Evolutionary conservation across 371 early-diverging fungal species (phyloP), one percentile per base, ranked within the genome.

Genomic region (Smittium culicis): DNA sequence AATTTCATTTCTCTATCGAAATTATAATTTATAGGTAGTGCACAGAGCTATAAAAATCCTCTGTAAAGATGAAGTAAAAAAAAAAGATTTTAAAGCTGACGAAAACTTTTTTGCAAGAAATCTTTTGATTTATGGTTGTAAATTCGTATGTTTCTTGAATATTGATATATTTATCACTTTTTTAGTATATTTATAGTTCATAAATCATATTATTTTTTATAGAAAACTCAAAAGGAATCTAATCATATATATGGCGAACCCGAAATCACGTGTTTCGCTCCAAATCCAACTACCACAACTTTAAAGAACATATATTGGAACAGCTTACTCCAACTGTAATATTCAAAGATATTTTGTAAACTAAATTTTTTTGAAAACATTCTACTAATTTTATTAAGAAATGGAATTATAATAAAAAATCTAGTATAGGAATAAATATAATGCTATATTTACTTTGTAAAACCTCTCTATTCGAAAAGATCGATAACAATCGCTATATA

Each of bases 391-490:
- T n/a, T n/a, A n/a, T n/a, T n/a, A n/a, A n/a, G n/a, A n/a, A n/a
- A n/a, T n/a, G n/a, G n/a, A n/a, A n/a, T n/a, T n/a, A n/a, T n/a
- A n/a, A n/a, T n/a, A n/a, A 45, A 45, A 45, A 45, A 11, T 5
- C n/a, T 33, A 63, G 63, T 30, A 32, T 63, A 34, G 63, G 63
- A 14, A 63, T 31, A 31, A 35, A 63, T n/a, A 5, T 25, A 2
- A 63, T 63, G 63, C n/a, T 63, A 33, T 33, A 5, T 5, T n/a
- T 63, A 11, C 63, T 63, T n/a, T 63, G 63, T 33, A 32, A 63
- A 5, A 63, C 63, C 8, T 30, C n/a, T 25, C 20, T 63, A 5
- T 63, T 63, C 33, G 63, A 63, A 24, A 34, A n/a, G 27, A 3
- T n/a, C 29, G 35, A 33, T 8, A 63, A 63, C 11, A 33, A 33